These are phyloP conservation scores for Candida oleophila DNA, from an alignment of 805 yeast species.

Conservation along the genomic window DNA sequence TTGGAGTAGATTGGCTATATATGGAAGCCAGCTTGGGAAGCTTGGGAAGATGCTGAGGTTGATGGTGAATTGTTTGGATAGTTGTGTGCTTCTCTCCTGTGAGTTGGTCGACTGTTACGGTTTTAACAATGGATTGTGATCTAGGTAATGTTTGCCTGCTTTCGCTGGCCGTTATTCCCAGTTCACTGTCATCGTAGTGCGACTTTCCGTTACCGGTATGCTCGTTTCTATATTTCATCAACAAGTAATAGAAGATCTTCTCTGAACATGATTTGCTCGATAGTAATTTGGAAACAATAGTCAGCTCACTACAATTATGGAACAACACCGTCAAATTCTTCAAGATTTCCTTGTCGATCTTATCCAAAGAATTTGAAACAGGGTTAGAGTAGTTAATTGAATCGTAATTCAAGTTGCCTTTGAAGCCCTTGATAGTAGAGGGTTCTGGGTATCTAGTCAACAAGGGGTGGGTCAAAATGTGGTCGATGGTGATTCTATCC, in stretches of 20 bases:
- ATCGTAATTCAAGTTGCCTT: conserved; percentile 16
- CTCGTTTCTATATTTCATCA: conserved; percentile 71
- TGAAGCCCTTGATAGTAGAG: conserved; percentile 24
- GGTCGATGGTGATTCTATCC: conserved; percentile 74
- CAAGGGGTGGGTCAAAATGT: conserved; percentile 78
- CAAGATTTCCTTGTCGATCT: conserved; percentile 71
- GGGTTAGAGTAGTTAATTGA: conserved; percentile 11
- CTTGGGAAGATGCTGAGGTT: background rate
- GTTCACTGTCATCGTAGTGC: conserved; percentile 23
- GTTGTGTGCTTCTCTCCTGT: conserved; percentile 26
- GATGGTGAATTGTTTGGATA: conserved; percentile 17
- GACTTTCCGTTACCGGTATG: conserved; percentile 36
- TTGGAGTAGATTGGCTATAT: conserved; percentile 10
- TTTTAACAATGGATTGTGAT: conserved; percentile 40
- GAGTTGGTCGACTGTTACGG: conserved; percentile 31
- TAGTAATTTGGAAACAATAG: conserved; percentile 52
- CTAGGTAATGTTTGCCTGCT: conserved; percentile 33
- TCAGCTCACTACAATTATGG: conserved; percentile 67
- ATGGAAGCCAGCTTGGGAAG: conserved; percentile 19
- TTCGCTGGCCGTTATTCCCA: conserved; percentile 21
- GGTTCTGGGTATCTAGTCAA: conserved; percentile 66
- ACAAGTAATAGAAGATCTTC: conserved; percentile 74
- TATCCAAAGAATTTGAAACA: conserved; percentile 26
- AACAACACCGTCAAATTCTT: conserved; percentile 76
- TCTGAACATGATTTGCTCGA: conserved; percentile 65